Base-by-base conservation (phyloP, 768 basidiomycete genomes). In the Rhizopogon roseolus region DNA sequence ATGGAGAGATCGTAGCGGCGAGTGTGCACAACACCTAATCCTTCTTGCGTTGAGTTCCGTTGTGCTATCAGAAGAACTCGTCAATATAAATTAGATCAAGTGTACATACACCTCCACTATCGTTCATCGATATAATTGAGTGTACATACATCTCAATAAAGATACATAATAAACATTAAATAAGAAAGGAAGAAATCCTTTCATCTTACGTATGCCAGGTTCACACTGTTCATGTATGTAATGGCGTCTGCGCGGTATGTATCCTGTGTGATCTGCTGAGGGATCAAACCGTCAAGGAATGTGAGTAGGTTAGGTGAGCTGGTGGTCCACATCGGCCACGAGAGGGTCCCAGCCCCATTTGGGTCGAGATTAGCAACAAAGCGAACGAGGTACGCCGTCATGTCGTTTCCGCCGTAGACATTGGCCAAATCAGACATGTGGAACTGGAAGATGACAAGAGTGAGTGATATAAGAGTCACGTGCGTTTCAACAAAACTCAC, bases 341-440 rank as follows among this genome's bases (percentile, higher is more conserved):
- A n/a, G 27, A 62, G 22, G 27, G 42, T 44, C 5, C 54, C 45
- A 13, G 39, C 49, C 44, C 56, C 59, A 25, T 59, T 62, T 7
- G 67, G 67, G 42, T 68, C 55, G 9, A 66, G 57, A 16, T 55
- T 60, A 8, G 56, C 41, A 10, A 54, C 61, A 50, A 68, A 68
- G 40, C 60, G 60, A 55, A 68, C 60, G 25, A 68, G 60, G 49
- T 57, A 60, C 42, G 41, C 38, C 14, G 40, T 37, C 48, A 54
- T 50, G 41, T 54, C 54, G n/a, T 39, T 28, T 16, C 40, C 40
- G 6, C 46, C 48, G 17, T 50, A 54, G 32, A 54, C 36, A 16
- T 49, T 25, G 19, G 16, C 11, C 14, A 54, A 14, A 54, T 54
- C 54, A 14, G 54, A 54, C 8, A 17, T 39, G 40, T 54, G 54